phyloP scores from a whole-genome alignment of 1,284 basidiomycete genomes.

The Pterula multifida region DNA sequence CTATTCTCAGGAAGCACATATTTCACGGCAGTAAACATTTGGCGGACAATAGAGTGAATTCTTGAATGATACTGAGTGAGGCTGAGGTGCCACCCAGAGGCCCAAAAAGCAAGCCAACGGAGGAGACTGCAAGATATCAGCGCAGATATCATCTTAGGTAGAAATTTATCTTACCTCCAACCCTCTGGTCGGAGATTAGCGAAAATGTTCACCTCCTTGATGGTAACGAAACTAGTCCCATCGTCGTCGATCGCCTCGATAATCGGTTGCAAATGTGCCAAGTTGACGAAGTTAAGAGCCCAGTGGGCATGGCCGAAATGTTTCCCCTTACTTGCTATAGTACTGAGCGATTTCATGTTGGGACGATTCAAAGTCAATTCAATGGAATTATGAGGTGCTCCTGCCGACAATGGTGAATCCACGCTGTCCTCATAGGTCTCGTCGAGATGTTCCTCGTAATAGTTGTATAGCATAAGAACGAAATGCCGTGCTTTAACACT shows the following conservation, averaged over 20 bases:
- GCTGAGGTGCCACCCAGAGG: slow-evolving; percentile 24
- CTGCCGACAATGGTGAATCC: slow-evolving; percentile 4
- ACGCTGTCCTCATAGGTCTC: slow-evolving; percentile 5
- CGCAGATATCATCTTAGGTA: too few species aligned
- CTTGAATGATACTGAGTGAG: slow-evolving; percentile 17
- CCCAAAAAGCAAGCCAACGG: slow-evolving; percentile 36
- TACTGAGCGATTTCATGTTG: not conserved
- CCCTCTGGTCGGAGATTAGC: slow-evolving; percentile 18
- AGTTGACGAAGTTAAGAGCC: slow-evolving; percentile 31
- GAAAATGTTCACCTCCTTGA: slow-evolving; percentile 34
- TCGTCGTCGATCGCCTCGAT: slow-evolving; percentile 38
- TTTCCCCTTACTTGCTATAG: slow-evolving; percentile 12
- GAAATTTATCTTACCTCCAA: slow-evolving; percentile 19
- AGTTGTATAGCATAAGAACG: slow-evolving; percentile 22
- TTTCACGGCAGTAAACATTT: slow-evolving; percentile 17
- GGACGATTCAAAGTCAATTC: slow-evolving; percentile 2
- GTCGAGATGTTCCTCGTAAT: slow-evolving; percentile 17
- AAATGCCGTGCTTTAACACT: slow-evolving; percentile 23
- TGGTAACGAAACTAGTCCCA: slow-evolving; percentile 31
- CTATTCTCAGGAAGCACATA: slow-evolving; percentile 20
- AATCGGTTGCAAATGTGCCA: slow-evolving; percentile 29
- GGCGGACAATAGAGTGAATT: slow-evolving; percentile 17
- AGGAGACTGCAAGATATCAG: slow-evolving; percentile 19
- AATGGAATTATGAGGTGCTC: slow-evolving; percentile 4
- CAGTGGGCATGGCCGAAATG: slow-evolving; percentile 15